Conservation (phyloP, 2,329 filamentous ascomycete species). For the Pseudocercospora eumusae region DNA sequence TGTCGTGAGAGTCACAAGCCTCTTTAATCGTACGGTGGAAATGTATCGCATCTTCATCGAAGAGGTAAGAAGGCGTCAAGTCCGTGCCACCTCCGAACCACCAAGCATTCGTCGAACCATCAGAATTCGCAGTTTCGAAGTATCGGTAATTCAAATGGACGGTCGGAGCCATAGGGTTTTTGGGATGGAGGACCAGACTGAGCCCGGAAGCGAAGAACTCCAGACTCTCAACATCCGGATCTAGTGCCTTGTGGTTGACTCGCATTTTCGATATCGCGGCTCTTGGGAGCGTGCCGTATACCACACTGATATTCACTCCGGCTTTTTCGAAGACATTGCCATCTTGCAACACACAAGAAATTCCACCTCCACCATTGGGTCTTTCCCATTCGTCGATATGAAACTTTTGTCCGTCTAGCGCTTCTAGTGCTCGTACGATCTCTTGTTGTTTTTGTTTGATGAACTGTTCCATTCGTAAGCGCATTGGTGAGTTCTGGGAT, state of each 20-base stretch:
- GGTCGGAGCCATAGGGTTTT: constrained; percentile 95
- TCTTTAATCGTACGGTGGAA: constrained; percentile 94
- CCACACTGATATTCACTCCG: constrained; percentile 90
- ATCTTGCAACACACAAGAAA: constrained; percentile 91
- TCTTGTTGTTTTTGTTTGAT: constrained; percentile 89
- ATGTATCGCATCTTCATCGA: constrained; percentile 94
- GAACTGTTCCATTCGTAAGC: constrained; percentile 93
- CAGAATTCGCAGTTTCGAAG: constrained; percentile 89
- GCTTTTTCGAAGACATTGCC: constrained; percentile 98
- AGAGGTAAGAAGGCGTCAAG: constrained; percentile 88
- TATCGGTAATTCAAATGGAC: constrained; percentile 99
- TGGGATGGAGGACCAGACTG: constrained; percentile 88
- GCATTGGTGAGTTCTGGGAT: constrained; percentile 83
- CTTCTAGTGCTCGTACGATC: constrained; percentile 80
- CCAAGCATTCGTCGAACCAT: constrained; percentile 83
- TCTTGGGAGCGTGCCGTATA: constrained; percentile 87
- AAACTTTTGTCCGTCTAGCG: constrained; percentile 81
- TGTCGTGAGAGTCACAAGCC: constrained; percentile 90
- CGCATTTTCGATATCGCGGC: constrained; percentile 91
- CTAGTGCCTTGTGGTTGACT: constrained; percentile 89
- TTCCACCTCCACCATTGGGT: constrained; percentile 85
- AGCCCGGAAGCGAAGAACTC: constrained; percentile 95
- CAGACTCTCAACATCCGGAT: constrained; percentile 73
- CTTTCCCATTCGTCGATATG: constrained; percentile 82
- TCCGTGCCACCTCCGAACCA: constrained; percentile 98